Conservation (phyloP, 2,329 filamentous ascomycete species). For the Esteya vermicola region DNA sequence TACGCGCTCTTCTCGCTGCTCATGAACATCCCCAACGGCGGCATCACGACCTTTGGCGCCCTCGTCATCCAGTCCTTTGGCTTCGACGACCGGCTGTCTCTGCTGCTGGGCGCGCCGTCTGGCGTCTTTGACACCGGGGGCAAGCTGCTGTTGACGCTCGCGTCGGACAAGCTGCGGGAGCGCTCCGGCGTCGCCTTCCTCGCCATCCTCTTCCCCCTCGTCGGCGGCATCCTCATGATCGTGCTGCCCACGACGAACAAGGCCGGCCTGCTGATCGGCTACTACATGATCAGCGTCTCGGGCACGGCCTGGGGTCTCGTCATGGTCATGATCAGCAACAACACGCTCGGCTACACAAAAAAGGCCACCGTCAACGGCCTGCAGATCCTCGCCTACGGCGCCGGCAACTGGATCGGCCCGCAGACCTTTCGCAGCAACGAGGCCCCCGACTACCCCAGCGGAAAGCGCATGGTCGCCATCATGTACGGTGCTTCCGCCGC, state of each 20-base stretch:
- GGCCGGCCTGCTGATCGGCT: not conserved
- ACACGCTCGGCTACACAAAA: slow-evolving; percentile 1
- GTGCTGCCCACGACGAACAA: not conserved
- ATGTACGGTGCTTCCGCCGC: not conserved
- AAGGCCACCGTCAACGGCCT: not conserved
- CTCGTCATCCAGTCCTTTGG: slow-evolving; percentile 1
- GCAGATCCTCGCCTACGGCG: not conserved
- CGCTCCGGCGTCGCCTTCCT: not conserved
- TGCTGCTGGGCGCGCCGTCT: not conserved
- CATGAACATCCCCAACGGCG: slow-evolving; percentile 4
- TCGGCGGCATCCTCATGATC: slow-evolving; percentile 1
- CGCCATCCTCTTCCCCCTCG: slow-evolving; percentile 1
- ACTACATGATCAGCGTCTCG: not conserved
- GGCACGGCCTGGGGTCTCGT: not conserved
- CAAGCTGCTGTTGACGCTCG: slow-evolving; percentile 1
- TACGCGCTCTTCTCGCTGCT: not conserved
- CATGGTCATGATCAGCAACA: slow-evolving; percentile 1
- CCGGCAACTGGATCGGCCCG: slow-evolving; percentile 38
- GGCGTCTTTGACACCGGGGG: not conserved
- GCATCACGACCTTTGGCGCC: slow-evolving; percentile 1
- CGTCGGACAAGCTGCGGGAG: not conserved
- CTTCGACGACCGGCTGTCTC: not conserved
- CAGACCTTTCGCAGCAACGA: slow-evolving; percentile 43
- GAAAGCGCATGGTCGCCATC: not conserved
- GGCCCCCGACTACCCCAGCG: slow-evolving; percentile 34